Base-by-base conservation (phyloP, 768 basidiomycete genomes). In the Pisolithus albus region DNA sequence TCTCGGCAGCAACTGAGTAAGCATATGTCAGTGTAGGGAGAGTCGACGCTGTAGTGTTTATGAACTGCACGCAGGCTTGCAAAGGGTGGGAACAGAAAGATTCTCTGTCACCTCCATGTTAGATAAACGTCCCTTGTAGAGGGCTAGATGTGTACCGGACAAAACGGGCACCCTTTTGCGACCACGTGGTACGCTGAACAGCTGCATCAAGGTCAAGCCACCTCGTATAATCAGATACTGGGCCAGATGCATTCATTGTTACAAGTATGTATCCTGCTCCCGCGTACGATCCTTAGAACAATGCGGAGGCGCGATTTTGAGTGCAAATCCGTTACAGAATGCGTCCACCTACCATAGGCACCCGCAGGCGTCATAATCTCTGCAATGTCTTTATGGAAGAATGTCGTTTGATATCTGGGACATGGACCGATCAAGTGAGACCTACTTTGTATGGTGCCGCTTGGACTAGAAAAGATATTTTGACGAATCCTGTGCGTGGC, bases 191-290 rank as follows among this genome's bases (percentile, higher is more conserved):
- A 28, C 75, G 72, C 7, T 77, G 72, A 32, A 84, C 64, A 2
- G 74, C 84, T 53, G 77, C 66, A 53, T 88, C 85, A 28, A 89
- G 68, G 55, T 89, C 85, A 30, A 89, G 71, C 80, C 82, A 88
- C 23, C 87, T 76, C 23, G 64, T 71, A 59, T 83, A 88, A 54
- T 78, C 69, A 1, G 63, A 58, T 10, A 61, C 56, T 5, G 47
- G 5, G 16, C 57, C 76, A 1, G 69, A 72, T 7, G 59, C 55
- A 53, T 78, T 63, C 23, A 84, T 55, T 9, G 74, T 79, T 0
- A 79, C 72, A 3, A 85, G 52, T 1, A 88, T 63, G 59, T 80
- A 75, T 5, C 84, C 85, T 6, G 86, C 81, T 5, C 80, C 80
- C 3, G 80, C 73, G 56, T 83, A 87, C 3, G 86, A 86, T 21